phyloP scores from a whole-genome alignment of 2,329 filamentous ascomycete genomes.

The Xenosphaeropsis pyriputrescens region DNA sequence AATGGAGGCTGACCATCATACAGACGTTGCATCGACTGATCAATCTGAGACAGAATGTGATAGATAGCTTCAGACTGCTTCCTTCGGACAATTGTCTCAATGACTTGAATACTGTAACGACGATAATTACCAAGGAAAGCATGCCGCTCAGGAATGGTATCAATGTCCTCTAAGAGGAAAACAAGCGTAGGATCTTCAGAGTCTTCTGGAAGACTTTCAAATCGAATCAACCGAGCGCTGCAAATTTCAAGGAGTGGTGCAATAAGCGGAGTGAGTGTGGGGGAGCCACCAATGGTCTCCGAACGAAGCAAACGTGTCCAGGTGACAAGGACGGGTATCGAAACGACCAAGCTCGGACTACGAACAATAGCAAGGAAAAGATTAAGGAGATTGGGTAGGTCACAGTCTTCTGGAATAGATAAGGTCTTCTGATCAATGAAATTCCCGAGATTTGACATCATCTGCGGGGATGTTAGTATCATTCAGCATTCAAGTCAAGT shows the following conservation, averaged over 20 bases:
- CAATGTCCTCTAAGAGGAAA: slow-evolving; percentile 85
- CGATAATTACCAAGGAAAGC: slow-evolving; percentile 93
- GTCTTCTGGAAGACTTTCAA: slow-evolving; percentile 74
- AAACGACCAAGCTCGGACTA: slow-evolving; percentile 79
- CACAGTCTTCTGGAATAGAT: slow-evolving; percentile 46
- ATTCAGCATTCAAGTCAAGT: neutral
- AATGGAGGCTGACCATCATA: slow-evolving; percentile 59
- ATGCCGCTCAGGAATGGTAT: slow-evolving; percentile 85
- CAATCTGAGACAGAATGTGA: slow-evolving; percentile 72
- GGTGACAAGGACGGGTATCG: slow-evolving; percentile 79
- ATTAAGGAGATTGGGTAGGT: slow-evolving; percentile 62
- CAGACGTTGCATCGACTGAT: slow-evolving; percentile 57
- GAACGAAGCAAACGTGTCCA: slow-evolving; percentile 76
- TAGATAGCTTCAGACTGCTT: slow-evolving; percentile 74
- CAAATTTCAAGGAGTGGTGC: slow-evolving; percentile 70
- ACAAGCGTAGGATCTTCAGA: slow-evolving; percentile 65
- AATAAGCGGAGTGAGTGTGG: slow-evolving; percentile 44
- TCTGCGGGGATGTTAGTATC: slow-evolving; percentile 27
- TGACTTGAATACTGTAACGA: slow-evolving; percentile 74
- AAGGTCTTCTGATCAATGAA: slow-evolving; percentile 69
- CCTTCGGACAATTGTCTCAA: slow-evolving; percentile 73
- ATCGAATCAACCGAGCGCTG: slow-evolving; percentile 70
- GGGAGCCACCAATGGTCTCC: slow-evolving; percentile 51
- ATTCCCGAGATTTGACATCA: slow-evolving; percentile 72
- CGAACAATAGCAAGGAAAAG: slow-evolving; percentile 69